Base-by-base conservation (phyloP, 2,329 filamentous ascomycete species). In the Xylariaceae sp. region DNA sequence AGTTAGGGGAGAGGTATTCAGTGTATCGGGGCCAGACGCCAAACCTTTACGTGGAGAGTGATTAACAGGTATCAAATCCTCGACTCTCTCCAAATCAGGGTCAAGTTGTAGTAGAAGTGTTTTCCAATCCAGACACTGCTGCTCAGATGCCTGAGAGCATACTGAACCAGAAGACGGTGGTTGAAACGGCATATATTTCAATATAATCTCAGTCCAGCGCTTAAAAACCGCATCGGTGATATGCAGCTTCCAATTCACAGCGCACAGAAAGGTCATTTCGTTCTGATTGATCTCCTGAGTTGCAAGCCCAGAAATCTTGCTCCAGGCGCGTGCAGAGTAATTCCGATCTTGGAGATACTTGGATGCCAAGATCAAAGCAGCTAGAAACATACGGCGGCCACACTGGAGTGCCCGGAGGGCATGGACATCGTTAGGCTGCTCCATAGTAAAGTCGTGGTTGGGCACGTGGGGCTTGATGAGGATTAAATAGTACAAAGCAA, bases 301-400 rank as follows among this genome's bases (percentile, higher is more conserved):
- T 69, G 89, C 90, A 54, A 99, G 78, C n/a, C 94, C 94, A 19
- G 94, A 97, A 64, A 99, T 99, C 78, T 96, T 97, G 72, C 92
- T 97, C 94, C 94, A 99, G 42, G 94, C 94, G 53, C 92, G 86
- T 47, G 94, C 91, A 11, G 94, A 97, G 73, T 95, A 99, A 74
- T 97, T 99, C 64, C 92, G 87, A 70, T 99, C 94, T 73, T 99
- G 94, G 46, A 99, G 78, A 70, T 97, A 99, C 76, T 99, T 99
- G 37, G 94, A 97, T 1, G 94, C 94, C 54, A 99, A 79, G 62
- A 99, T 97, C 58, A 99, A 79, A 47, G 92, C 91, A 8, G 94
- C 86, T 51, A 99, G 80, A 70, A 99, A 97, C 92, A 97, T 97
- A 67, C 94, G 90, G 59, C 94, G 88, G 53, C 94, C 94, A 72